Base-by-base conservation (phyloP, 805 yeast genomes). In the Crinitomyces ghanaensis region DNA sequence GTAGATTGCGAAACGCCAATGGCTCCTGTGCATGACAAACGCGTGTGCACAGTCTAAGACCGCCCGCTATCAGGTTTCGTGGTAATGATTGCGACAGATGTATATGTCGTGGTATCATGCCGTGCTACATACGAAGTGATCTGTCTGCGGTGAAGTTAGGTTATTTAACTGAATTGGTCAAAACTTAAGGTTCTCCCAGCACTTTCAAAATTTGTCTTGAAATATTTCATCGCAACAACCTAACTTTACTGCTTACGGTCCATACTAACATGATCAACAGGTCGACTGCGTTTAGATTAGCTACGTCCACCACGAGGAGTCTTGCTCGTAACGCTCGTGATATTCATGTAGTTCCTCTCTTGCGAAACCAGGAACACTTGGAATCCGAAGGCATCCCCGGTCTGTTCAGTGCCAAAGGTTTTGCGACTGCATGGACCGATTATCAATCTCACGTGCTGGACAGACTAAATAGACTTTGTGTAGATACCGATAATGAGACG, bases 401-500 rank as follows among this genome's bases (percentile, higher is more conserved):
- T 1, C 59, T 84, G 31, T 78, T 70, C 61, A 62, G 79, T 4
- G 49, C 74, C 2, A 53, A 65, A 35, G 94, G 84, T 21, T 82
- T 76, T 59, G 60, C 75, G 37, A 57, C 68, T 3, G 80, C 85
- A 2, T 88, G 96, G 96, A 60, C 60, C 3, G 79, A 85, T 36
- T 77, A 83, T 56, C 98, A 88, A 59, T 64, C 62, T 34, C 72
- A 61, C 40, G 57, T 54, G 5, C 37, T 51, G 11, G 74, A 35
- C 68, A 80, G 36, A 65, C 74, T 44, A 71, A 43, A 66, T 77
- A 14, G 58, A 70, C 43, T 71, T 31, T 80, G 93, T 2, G 70
- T 68, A 31, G 95, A 93, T 11, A 81, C 94, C 1, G 77, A 74
- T 35, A 68, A 75, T 53, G 95, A 84, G 56, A 68, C 79, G 5